Conservation (phyloP, 106 monocot species). For the Phalaenopsis aphrodite region DNA sequence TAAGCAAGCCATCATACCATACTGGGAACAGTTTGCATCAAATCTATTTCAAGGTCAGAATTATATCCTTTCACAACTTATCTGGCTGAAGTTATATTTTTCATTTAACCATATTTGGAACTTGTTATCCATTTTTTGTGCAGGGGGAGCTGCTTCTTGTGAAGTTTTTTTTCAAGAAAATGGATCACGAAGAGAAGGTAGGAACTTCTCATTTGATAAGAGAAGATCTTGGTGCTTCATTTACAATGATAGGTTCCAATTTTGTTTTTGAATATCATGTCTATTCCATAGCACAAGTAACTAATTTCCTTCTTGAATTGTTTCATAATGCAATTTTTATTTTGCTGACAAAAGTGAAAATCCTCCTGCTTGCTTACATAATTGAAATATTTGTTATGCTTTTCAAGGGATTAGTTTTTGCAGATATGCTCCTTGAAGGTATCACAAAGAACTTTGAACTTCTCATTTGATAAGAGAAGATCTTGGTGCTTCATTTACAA, state of each 20-base stretch:
- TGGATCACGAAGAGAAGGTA: slow-evolving; percentile 19
- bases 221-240: neutral
- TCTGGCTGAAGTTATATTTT: neutral
- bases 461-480: slow-evolving; percentile 4
- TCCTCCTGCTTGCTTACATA: neutral
- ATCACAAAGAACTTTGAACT: neutral
- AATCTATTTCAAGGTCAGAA: slow-evolving; percentile 26
- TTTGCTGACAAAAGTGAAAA: neutral
- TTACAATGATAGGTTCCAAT: neutral
- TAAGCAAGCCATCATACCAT: slow-evolving; percentile 43
- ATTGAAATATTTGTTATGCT: slow-evolving; percentile 1
- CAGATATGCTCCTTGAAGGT: no score
- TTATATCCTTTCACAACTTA: slow-evolving; percentile 1
- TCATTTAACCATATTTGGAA: neutral
- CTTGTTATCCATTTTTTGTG: slow-evolving; percentile 4
- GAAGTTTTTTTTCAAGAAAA: slow-evolving; percentile 7
- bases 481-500: neutral
- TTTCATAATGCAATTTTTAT: neutral
- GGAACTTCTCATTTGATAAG: slow-evolving; percentile 5
- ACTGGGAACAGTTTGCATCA: slow-evolving; percentile 37
- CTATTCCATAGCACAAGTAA: neutral
- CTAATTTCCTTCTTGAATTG: neutral
- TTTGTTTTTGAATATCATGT: neutral
- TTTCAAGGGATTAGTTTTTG: slow-evolving; percentile 6
- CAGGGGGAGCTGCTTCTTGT: slow-evolving; percentile 11